phyloP scores from a whole-genome alignment of 768 basidiomycete species.

The Amanita exitialis region DNA sequence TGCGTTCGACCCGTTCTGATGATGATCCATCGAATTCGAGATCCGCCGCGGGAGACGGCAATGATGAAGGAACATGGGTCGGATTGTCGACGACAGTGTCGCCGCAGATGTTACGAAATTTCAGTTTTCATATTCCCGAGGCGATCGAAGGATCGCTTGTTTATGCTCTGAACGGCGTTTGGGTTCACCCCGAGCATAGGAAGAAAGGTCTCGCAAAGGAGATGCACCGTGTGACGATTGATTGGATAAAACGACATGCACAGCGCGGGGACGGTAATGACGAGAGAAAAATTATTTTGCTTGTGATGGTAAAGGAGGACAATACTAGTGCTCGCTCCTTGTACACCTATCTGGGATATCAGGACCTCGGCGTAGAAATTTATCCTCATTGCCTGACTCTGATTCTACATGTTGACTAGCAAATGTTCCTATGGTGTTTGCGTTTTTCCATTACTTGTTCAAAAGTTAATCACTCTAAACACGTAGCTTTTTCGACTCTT shows the following conservation, averaged over 20 bases:
- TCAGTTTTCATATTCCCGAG: neutral
- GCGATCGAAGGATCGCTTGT: conserved; percentile 2
- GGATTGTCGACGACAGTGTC: conserved; percentile 8
- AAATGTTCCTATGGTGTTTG: conserved; percentile 44
- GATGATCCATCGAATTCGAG: neutral
- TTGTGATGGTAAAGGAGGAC: conserved; percentile 11
- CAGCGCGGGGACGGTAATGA: neutral
- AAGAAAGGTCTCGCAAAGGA: conserved; percentile 11
- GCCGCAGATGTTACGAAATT: neutral
- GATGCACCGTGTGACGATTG: conserved; percentile 8
- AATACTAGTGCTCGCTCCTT: conserved; percentile 13
- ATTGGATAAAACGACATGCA: conserved; percentile 4
- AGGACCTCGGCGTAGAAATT: conserved; percentile 4
- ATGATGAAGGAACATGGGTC: conserved; percentile 6
- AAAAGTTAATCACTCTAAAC: conserved; percentile 47
- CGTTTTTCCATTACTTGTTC: conserved; percentile 48
- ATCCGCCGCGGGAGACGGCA: neutral
- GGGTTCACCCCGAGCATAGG: conserved; percentile 16
- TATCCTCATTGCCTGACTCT: neutral
- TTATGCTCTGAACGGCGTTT: conserved; percentile 13
- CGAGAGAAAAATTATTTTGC: conserved; percentile 6
- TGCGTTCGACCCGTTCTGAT: conserved; percentile 7
- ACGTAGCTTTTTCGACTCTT: too few relatives aligned
- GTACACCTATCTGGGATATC: conserved; percentile 14
- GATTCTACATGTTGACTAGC: conserved; percentile 25